Percentiles rank a stretch among this genome's conserved stretches.
Evolutionary conservation across 2,329 filamentous ascomycete species (phyloP).

Genomic region (Phialophora tarda): DNA sequence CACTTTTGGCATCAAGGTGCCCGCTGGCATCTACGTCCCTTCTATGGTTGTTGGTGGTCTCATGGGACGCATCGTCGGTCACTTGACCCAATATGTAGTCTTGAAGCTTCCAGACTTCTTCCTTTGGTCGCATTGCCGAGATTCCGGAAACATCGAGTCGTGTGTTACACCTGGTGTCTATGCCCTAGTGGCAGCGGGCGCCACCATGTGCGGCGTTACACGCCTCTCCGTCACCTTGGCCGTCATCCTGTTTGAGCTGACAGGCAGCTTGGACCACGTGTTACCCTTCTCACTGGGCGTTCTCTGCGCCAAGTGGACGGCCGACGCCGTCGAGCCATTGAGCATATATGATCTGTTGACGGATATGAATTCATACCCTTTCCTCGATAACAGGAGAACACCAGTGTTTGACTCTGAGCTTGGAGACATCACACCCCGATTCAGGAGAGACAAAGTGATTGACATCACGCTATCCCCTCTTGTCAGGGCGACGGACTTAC

Average conservation of each 20-base stretch:
- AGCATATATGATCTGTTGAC: conserved; percentile 92
- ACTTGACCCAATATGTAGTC: conserved; percentile 80
- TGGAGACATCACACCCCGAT: conserved; percentile 79
- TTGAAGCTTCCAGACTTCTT: conserved; percentile 72
- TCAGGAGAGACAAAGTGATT: conserved; percentile 78
- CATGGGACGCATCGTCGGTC: conserved; percentile 85
- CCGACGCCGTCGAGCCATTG: conserved; percentile 89
- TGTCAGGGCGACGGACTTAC: conserved; percentile 75
- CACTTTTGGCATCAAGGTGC: conserved; percentile 95
- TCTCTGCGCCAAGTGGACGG: conserved; percentile 96
- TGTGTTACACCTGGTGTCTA: conserved; percentile 98
- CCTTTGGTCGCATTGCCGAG: conserved; percentile 75
- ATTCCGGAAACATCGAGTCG: conserved; percentile 64
- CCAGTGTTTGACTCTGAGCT: conserved; percentile 88
- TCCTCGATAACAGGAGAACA: conserved; percentile 94
- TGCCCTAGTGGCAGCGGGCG: conserved; percentile 89
- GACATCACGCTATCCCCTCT: conserved; percentile 85
- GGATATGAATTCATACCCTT: conserved; percentile 96
- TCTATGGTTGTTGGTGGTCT: conserved; percentile 98
- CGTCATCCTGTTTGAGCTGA: conserved; percentile 94
- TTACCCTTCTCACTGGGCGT: conserved; percentile 92
- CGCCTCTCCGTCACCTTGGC: conserved; percentile 89
- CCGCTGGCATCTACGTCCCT: conserved; percentile 95
- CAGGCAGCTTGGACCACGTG: conserved; percentile 92
- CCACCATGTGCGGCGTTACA: conserved; percentile 98